phyloP scores from a whole-genome alignment of 164 flowering plant genomes.

The Buxus sempervirens region DNA sequence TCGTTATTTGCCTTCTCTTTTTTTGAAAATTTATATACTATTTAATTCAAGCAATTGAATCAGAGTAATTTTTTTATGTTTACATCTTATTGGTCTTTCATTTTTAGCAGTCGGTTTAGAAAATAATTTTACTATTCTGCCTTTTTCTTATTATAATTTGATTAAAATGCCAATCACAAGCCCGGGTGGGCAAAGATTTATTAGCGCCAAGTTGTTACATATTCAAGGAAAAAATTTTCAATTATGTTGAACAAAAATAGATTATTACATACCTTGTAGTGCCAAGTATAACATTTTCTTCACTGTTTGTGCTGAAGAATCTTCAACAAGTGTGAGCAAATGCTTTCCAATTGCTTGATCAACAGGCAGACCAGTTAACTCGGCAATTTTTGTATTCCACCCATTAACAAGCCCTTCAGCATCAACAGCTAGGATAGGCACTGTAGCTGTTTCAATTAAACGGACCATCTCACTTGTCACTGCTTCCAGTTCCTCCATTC shows the following conservation, averaged over 20 bases:
- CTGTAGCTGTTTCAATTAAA: slow-evolving; percentile 88
- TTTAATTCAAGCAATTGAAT: no score
- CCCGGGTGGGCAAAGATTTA: no score
- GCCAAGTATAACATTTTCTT: slow-evolving; percentile 69
- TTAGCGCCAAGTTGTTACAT: no score
- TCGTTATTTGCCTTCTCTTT: no score
- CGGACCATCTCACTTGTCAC: slow-evolving; percentile 96
- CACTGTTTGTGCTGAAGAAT: slow-evolving; percentile 59
- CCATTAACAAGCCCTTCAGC: slow-evolving; percentile 79
- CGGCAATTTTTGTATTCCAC: slow-evolving; percentile 89
- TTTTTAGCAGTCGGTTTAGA: no score
- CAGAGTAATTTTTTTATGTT: no score
- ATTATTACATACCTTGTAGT: slow-evolving; percentile 54
- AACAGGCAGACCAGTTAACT: slow-evolving; percentile 74
- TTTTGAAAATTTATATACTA: no score
- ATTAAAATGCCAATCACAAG: no score
- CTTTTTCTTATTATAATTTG: background rate
- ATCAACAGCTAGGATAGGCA: slow-evolving; percentile 89
- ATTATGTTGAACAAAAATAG: slow-evolving; percentile 1
- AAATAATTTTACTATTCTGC: background rate
- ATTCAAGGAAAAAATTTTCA: no score
- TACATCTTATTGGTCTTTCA: no score
- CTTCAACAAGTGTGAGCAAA: slow-evolving; percentile 80
- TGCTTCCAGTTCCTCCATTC: slow-evolving; percentile 81
- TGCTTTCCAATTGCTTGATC: slow-evolving; percentile 80